Percentiles rank a stretch among this genome's conserved stretches.
Evolutionary conservation across 495 filamentous ascomycete genomes (phyloP).

Genomic region (Aspergillus panamensis): DNA sequence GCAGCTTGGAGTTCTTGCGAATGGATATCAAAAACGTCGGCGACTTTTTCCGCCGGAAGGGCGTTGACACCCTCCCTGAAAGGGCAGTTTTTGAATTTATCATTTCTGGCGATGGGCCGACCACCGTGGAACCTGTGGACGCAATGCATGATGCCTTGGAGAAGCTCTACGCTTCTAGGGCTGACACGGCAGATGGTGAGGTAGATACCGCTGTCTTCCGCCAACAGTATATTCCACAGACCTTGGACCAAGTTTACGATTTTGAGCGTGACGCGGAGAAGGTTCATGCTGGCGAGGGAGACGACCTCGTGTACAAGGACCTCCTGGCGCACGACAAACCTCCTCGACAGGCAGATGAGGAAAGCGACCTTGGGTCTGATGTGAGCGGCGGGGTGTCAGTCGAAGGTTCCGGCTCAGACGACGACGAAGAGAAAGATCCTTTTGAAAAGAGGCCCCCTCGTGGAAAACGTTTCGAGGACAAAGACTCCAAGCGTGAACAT

Average conservation of each 20-base stretch:
- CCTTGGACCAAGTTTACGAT: conserved; percentile 90
- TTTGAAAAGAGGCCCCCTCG: conserved; percentile 69
- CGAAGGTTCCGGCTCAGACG: conserved; percentile 46
- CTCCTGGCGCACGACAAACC: conserved; percentile 70
- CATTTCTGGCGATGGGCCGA: conserved; percentile 53
- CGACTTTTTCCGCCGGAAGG: conserved; percentile 85
- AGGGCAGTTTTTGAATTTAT: conserved; percentile 76
- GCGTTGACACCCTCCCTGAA: conserved; percentile 73
- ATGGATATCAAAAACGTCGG: conserved; percentile 97
- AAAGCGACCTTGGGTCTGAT: conserved; percentile 44
- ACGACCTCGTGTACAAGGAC: conserved; percentile 73
- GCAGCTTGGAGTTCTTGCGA: conserved; percentile 83
- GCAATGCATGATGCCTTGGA: conserved; percentile 49
- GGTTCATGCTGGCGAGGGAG: conserved; percentile 65
- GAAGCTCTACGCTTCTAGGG: conserved; percentile 44
- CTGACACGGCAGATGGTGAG: conserved; percentile 49
- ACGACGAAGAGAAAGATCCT: conserved; percentile 41
- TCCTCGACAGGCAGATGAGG: conserved; percentile 28
- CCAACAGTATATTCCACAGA: conserved; percentile 93
- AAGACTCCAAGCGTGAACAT: conserved; percentile 82
- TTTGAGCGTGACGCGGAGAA: conserved; percentile 83
- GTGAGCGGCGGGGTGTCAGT: conserved; percentile 46
- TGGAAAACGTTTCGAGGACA: conserved; percentile 88
- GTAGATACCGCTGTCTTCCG: conserved; percentile 89
- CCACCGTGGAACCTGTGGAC: conserved; percentile 31